Evolutionary conservation across 106 monocot genomes (phyloP).

Genomic region (Platanthera guangdongensis): DNA sequence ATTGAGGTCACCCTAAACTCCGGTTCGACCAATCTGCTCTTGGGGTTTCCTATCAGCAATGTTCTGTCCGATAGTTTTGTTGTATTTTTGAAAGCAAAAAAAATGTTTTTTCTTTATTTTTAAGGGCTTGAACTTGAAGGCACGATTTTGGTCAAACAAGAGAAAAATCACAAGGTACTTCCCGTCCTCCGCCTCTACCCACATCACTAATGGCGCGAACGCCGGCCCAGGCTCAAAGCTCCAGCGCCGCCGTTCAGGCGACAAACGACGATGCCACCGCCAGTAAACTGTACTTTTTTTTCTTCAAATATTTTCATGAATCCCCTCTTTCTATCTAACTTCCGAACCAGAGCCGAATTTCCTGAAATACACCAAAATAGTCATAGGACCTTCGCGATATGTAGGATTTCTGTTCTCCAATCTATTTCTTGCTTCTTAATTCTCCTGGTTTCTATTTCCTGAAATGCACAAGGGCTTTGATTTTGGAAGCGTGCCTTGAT

Average conservation of each 20-base stretch:
- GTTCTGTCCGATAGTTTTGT: too few species aligned
- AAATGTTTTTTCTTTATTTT: too few species aligned
- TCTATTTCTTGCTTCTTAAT: not conserved
- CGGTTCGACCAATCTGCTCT: too few species aligned
- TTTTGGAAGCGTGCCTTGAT: not conserved
- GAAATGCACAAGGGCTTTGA: not conserved
- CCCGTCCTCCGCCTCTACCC: not conserved
- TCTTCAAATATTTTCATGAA: not conserved
- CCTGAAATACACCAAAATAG: not conserved
- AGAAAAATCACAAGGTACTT: too few species aligned
- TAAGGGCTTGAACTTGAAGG: too few species aligned
- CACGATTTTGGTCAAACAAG: too few species aligned
- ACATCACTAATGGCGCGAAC: slow-evolving; percentile 13
- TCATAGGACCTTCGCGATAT: not conserved
- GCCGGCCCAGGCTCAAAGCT: slow-evolving; percentile 28
- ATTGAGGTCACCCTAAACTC: too few species aligned
- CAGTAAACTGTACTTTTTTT: slow-evolving; percentile 70
- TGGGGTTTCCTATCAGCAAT: too few species aligned
- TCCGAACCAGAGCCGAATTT: not conserved
- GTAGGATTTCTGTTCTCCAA: not conserved
- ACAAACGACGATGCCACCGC: slow-evolving; percentile 97
- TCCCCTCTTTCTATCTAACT: not conserved
- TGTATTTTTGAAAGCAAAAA: too few species aligned
- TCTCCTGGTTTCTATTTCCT: not conserved
- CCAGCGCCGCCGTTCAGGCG: slow-evolving; percentile 78